Base-by-base conservation (phyloP, 768 basidiomycete genomes). In the Termitomyces sp. region DNA sequence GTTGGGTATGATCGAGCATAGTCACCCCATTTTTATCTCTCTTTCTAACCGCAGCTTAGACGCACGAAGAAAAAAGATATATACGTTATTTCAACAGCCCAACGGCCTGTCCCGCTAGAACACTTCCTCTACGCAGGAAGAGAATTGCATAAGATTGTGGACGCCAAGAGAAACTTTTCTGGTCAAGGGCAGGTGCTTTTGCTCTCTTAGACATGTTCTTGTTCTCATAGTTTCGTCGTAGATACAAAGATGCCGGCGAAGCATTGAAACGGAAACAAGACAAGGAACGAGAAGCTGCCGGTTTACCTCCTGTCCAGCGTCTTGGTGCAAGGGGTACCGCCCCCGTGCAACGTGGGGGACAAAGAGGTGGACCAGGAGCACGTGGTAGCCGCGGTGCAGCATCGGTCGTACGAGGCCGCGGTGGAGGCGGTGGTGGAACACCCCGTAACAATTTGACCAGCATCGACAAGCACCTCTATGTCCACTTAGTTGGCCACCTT, bases 61-160 rank as follows among this genome's bases (percentile, higher is more conserved):
- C 91, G 97, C 16, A 99, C 97, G 2, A 98, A 99, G 76, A 96
- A 94, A 79, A 98, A 98, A 71, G 94, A 98, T 62, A 98, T 99
- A 55, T 98, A 98, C 69, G 97, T 99, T 47, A 98, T 99, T 61
- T 96, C 92, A 9, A 99, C 97, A 0, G 85, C 88, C 3, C 94
- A 98, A 71, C 81, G 97, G 55, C 97, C 97, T 0, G 97, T 99
- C 6, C 97, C 97, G 5, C 79, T 99, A 54, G 96, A 98, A 71
- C 96, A 98, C 75, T 96, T 88, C 72, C 76, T 99, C 3, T 99
- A 97, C 72, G 93, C 95, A 5, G 92, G 94, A n/a, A 81, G 87
- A 57, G 94, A 97, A 44, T 76, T 88, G 65, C 90, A 90, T 78
- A 98, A 96, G 74, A 92, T 98, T 56, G 92, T 99, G 24, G 86